Conservation (phyloP, 2,329 filamentous ascomycete species). For the Sarocladium oryzae region DNA sequence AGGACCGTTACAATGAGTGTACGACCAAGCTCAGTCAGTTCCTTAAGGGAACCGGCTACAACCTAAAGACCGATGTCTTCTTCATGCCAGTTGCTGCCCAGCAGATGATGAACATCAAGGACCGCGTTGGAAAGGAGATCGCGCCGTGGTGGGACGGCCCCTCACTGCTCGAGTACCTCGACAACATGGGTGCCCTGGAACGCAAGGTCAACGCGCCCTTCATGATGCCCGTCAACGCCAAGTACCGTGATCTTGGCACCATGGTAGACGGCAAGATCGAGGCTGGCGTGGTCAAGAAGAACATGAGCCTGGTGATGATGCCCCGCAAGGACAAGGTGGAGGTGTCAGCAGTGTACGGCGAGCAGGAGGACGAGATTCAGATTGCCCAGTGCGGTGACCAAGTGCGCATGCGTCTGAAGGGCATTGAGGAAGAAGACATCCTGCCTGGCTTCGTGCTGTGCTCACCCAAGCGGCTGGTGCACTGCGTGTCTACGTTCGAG, state of each 20-base stretch:
- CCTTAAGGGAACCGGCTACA: conserved; percentile 89
- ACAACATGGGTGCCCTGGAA: conserved; percentile 85
- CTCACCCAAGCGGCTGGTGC: conserved; percentile 86
- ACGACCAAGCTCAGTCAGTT: conserved; percentile 81
- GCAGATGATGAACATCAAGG: conserved; percentile 78
- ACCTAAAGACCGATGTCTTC: conserved; percentile 83
- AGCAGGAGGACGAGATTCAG: conserved; percentile 86
- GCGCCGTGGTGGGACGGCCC: conserved; percentile 84
- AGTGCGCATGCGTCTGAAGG: conserved; percentile 83
- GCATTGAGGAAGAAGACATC: conserved; percentile 96
- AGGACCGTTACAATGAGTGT: conserved; percentile 89
- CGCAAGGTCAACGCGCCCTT: conserved; percentile 96
- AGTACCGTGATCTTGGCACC: conserved; percentile 96
- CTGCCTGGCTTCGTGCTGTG: conserved; percentile 93
- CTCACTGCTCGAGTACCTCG: conserved; percentile 91
- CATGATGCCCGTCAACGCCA: conserved; percentile 97
- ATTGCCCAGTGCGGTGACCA: conserved; percentile 89
- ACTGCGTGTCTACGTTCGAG: conserved; percentile 85
- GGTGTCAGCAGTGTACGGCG: conserved; percentile 82
- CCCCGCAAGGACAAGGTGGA: conserved; percentile 80
- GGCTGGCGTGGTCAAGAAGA: conserved; percentile 89
- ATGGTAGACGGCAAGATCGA: conserved; percentile 98
- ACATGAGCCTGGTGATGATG: conserved; percentile 84
- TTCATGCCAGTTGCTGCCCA: conserved; percentile 98
- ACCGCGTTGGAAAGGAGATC: conserved; percentile 69